These are phyloP conservation scores for Colletotrichum orchidophilum DNA, from an alignment of 2,329 filamentous ascomycete genomes.

Conservation along the genomic window DNA sequence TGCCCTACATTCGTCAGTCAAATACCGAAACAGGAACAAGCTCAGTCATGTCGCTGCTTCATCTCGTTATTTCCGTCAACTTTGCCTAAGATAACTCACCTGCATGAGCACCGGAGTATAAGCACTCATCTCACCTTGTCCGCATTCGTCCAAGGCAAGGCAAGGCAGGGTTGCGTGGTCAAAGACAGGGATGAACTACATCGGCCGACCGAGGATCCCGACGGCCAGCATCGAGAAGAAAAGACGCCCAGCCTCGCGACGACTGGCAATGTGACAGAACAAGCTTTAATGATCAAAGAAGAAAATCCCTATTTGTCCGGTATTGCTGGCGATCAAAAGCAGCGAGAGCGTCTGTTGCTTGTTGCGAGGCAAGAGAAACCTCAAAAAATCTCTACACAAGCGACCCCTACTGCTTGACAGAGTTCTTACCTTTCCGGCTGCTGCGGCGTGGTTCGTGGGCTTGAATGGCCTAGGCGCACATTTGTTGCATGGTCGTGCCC, in stretches of 20 bases:
- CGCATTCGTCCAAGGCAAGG: background rate
- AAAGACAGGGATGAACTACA: slow-evolving; percentile 11
- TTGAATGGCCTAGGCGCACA: slow-evolving; percentile 21
- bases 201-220: slow-evolving; percentile 30
- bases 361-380: background rate
- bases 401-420: background rate
- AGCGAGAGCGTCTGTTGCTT: background rate
- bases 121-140: slow-evolving; percentile 5
- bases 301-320: background rate
- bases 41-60: background rate
- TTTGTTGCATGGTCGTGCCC: slow-evolving; percentile 27
- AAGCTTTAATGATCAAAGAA: background rate
- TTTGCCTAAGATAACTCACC: background rate
- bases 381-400: background rate
- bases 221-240: background rate
- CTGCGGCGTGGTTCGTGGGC: background rate
- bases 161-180: background rate
- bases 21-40: slow-evolving; percentile 6
- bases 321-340: background rate
- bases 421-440: background rate
- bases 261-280: background rate
- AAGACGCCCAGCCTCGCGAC: background rate
- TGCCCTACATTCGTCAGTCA: slow-evolving; percentile 10
- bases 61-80: slow-evolving; percentile 1
- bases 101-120: background rate